Evolutionary conservation across 345 rosid species (phyloP), one percentile per base, ranked within the genome.

Genomic region (Excoecaria agallocha): DNA sequence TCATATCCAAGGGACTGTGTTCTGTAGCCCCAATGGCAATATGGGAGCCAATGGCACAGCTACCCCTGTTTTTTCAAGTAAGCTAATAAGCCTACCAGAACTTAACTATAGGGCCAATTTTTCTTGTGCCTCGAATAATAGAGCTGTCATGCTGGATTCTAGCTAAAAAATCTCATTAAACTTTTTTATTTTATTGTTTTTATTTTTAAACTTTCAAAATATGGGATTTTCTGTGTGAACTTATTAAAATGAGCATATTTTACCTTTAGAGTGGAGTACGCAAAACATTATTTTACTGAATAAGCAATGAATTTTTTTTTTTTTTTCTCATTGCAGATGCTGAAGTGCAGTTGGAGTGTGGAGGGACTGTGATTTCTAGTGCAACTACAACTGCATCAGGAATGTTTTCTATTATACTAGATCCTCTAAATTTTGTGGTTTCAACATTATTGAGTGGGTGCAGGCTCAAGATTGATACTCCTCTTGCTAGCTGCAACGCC

Each of bases 401-500:
- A 64, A 0, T 65, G 17, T 90, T 87, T 78, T 75, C 85, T 0
- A 75, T 83, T 0, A 45, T 82, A 70, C 4, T 88, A 60, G 80
- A 85, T 78, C 84, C 90, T 30, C 37, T 86, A 11, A 84, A 85
- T 12, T 46, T 61, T 41, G 0, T 84, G 46, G 79, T 88, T n/a
- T 80, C 88, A 13, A 54, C 86, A 6, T 50, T 88, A 8, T 76
- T 88, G 66, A 67, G 74, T 60, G 70, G 68, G 65, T 89, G 93
- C 83, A 70, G 24, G 55, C 16, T 90, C 46, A 85, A 6, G 48
- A 91, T 89, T 19, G 70, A 77, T 15, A 86, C 96, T 3, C 91
- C 93, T 8, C 86, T 90, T 68, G 59, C 91, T 57, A 83, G 17
- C 61, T 87, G 94, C 86, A 83, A 88, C 75, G 70, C 90, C 38